A percentile compares a stretch with the other conserved stretches of the same genome.
Evolutionary conservation across 768 basidiomycete genomes (phyloP).

Genomic region (Boletus fagicola): DNA sequence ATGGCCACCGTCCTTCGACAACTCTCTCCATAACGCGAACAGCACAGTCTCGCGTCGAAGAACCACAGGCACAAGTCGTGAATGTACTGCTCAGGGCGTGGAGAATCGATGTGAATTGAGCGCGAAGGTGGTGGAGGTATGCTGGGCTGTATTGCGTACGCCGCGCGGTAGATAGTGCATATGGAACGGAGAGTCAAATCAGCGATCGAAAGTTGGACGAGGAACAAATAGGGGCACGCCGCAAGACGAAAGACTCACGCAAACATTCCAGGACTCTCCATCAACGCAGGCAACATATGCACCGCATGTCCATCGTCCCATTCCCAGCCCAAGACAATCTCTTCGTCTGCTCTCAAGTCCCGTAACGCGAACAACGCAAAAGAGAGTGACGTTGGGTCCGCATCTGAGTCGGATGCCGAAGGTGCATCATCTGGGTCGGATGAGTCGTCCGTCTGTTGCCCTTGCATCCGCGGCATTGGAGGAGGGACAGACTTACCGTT

Average conservation of each 20-base stretch:
- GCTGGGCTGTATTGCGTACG: conserved; percentile 37
- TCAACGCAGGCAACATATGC: conserved; percentile 69
- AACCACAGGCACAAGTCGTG: conserved; percentile 73
- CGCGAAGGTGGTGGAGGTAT: conserved; percentile 51
- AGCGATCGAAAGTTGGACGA: conserved; percentile 5
- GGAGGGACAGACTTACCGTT: conserved; percentile 13
- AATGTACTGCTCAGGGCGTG: conserved; percentile 70
- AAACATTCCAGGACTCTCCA: conserved; percentile 55
- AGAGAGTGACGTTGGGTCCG: conserved; percentile 42
- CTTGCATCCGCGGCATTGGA: conserved; percentile 5
- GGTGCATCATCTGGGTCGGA: conserved; percentile 22
- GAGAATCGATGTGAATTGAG: conserved; percentile 68
- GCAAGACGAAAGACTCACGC: conserved; percentile 44
- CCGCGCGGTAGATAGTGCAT: neutral
- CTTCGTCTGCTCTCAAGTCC: conserved; percentile 75
- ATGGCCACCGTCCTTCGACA: conserved; percentile 43
- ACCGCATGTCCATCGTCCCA: conserved; percentile 94
- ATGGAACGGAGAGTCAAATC: conserved; percentile 2
- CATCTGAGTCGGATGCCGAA: conserved; percentile 18
- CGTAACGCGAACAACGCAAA: conserved; percentile 82
- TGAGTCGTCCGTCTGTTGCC: conserved; percentile 12
- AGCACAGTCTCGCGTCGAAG: conserved; percentile 59
- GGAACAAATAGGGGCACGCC: neutral
- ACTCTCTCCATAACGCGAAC: conserved; percentile 63
- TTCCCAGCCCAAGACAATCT: conserved; percentile 91